Evolutionary conservation across 306 rosid genomes (phyloP), one percentile per base, ranked within the genome.

Genomic region (Corylus avellana): DNA sequence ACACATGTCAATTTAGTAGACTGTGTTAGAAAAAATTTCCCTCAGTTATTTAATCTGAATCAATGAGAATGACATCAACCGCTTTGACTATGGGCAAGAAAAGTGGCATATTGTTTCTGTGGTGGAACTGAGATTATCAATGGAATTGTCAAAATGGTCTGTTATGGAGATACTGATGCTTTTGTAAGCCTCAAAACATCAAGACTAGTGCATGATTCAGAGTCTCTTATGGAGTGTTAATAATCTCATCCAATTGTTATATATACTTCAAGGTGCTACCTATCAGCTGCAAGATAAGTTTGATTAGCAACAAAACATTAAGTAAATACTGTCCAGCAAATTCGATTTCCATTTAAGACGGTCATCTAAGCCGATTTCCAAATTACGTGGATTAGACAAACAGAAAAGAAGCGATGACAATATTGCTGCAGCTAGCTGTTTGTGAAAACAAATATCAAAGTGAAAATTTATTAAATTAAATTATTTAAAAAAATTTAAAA

Each of bases 401-500:
- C 35, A 25, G 22, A 48, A 6, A 6, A 18, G 47, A 64, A 32
- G 47, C 25, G 0, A 64, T 16, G 22, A 64, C 12, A 64, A 17
- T 64, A 32, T 32, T 35, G 25, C n/a, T 16, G 51, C 16, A 5
- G 51, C 72, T 39, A 17, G 51, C 72, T 39, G 42, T 16, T 4
- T 54, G 1, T 18, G 0, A 14, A 17, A 49, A 12, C 12, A 54
- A 12, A 32, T 14, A 63, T 29, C 46, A 63, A 63, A 63, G 16
- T 32, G 18, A 12, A 14, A 63, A 12, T 12, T 47, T 67, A 8
- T 20, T 48, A 59, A 25, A 59, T 59, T 64, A 66, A 35, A 37
- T 12, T 47, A 67, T 12, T 29, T 48, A n/a, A 44, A 61, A 77
- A n/a, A 20, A 12, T 61, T 61, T 50, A 51, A 75, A 73, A 76